A percentile compares a stretch with the other conserved stretches of the same genome.
Evolutionary conservation across 371 early-diverging fungal species (phyloP).

Genomic region (Saksenaea oblongispora): DNA sequence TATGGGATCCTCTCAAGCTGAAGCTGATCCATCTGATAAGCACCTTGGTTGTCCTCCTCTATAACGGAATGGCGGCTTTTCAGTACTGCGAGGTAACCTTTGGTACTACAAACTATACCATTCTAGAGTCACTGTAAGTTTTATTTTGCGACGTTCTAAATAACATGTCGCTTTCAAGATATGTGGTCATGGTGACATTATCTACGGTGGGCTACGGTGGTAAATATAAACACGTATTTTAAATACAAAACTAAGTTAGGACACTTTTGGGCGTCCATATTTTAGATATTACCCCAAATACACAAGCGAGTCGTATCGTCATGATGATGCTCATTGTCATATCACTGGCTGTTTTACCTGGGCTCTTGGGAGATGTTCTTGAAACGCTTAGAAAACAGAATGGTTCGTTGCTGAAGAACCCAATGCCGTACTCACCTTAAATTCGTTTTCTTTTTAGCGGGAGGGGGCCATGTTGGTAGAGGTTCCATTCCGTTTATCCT

Average conservation of each 20-base stretch:
- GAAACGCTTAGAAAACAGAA: slow-evolving; percentile 57
- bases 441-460: slow-evolving; percentile 17
- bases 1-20: slow-evolving; percentile 58
- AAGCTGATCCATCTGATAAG: slow-evolving; percentile 64
- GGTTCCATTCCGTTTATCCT: slow-evolving; percentile 61
- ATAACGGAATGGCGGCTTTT: slow-evolving; percentile 71
- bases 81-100: slow-evolving; percentile 70
- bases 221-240: slow-evolving; percentile 6
- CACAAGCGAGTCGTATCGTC: slow-evolving; percentile 61
- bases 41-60: slow-evolving; percentile 64
- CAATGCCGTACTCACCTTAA: not conserved
- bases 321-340: slow-evolving; percentile 72
- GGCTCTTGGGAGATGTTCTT: slow-evolving; percentile 55
- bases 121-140: slow-evolving; percentile 50
- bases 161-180: slow-evolving; percentile 19
- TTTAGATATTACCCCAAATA: slow-evolving; percentile 68
- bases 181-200: slow-evolving; percentile 66
- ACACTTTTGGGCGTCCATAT: not conserved
- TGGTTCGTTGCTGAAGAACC: slow-evolving; percentile 23
- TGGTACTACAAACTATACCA: slow-evolving; percentile 46
- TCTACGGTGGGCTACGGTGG: slow-evolving; percentile 84
- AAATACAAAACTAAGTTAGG: not conserved
- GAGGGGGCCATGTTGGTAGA: slow-evolving; percentile 48
- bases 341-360: slow-evolving; percentile 65
- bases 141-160: not conserved